Percentiles rank a stretch among this genome's conserved stretches.
Evolutionary conservation across 352 stramenopile genomes (phyloP).

Genomic region (Globisporangium recalcitrans): DNA sequence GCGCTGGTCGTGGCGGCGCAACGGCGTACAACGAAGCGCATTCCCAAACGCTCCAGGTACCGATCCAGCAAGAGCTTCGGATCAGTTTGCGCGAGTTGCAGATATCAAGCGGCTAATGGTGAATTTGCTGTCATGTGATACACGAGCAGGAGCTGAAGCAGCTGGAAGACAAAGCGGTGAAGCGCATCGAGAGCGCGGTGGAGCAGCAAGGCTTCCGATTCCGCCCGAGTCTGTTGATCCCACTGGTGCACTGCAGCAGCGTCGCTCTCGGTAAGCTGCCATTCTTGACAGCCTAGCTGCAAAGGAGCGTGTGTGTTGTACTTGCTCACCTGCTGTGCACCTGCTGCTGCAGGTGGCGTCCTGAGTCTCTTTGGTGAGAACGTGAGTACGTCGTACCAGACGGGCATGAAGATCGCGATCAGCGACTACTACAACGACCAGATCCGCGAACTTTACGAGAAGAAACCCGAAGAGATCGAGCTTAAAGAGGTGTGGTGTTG

Average conservation of each 20-base stretch:
- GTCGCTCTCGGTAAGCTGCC: constrained; percentile 33
- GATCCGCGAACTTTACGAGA: constrained; percentile 81
- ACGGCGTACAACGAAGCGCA: constrained; percentile 36
- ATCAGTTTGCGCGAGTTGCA: neutral
- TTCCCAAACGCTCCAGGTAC: constrained; percentile 47
- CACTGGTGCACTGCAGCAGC: constrained; percentile 49
- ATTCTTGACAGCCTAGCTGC: neutral
- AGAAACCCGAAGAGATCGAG: constrained; percentile 40
- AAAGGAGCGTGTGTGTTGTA: neutral
- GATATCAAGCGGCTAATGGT: neutral
- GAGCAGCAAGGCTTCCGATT: constrained; percentile 45
- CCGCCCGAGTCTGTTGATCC: constrained; percentile 60
- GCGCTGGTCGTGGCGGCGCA: constrained; percentile 25
- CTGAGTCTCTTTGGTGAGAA: constrained; percentile 50
- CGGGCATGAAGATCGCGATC: constrained; percentile 70
- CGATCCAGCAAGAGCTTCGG: neutral
- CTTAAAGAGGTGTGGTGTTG: constrained; percentile 56
- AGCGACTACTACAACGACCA: constrained; percentile 88
- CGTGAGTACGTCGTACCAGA: constrained; percentile 62
- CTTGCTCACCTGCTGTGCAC: neutral
- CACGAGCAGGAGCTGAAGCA: constrained; percentile 39
- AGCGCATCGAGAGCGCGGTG: constrained; percentile 45
- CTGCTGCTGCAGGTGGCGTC: constrained; percentile 24
- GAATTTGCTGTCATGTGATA: neutral
- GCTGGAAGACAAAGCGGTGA: constrained; percentile 39